Conservation (phyloP, 306 rosid species). For the Quercus bicolor region DNA sequence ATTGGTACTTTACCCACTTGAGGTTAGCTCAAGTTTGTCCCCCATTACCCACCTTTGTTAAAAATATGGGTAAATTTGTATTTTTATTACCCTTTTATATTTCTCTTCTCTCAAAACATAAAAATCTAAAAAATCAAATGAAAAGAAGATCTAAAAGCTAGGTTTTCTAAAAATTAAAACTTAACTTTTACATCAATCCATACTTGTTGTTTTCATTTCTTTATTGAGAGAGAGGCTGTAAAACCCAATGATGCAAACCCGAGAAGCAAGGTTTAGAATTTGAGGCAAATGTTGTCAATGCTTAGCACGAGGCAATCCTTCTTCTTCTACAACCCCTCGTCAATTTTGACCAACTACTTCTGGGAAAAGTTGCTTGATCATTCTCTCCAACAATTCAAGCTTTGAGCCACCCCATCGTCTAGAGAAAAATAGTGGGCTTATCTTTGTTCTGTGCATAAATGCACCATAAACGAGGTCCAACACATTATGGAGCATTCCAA, state of each 20-base stretch:
- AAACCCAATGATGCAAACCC: conserved; percentile 48
- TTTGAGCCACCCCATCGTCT: too few species aligned
- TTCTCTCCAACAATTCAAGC: conserved; percentile 74
- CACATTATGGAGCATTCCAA: conserved; percentile 86
- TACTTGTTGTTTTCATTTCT: too few species aligned
- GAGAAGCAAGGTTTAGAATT: conserved; percentile 50
- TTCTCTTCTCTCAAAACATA: too few species aligned
- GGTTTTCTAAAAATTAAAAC: too few species aligned
- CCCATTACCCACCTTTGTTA: too few species aligned
- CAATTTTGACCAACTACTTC: conserved; percentile 53
- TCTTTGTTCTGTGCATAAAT: conserved; percentile 76
- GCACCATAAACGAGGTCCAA: conserved; percentile 89
- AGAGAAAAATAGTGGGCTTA: conserved; percentile 77
- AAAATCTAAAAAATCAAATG: too few species aligned
- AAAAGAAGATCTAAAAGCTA: too few species aligned
- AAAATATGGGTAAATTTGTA: too few species aligned
- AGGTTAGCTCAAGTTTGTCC: too few species aligned
- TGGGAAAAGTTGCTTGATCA: conserved; percentile 72
- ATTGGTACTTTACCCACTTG: too few species aligned
- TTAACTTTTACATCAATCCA: too few species aligned
- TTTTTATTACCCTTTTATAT: too few species aligned
- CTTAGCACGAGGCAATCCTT: conserved; percentile 45
- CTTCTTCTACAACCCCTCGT: conserved; percentile 32
- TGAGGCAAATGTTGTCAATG: conserved; percentile 53
- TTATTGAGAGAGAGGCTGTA: conserved; percentile 16